A percentile compares a stretch with the other conserved stretches of the same genome.
These are phyloP conservation scores for Russula sp. DNA, from an alignment of 768 basidiomycete genomes.

Conservation along the genomic window DNA sequence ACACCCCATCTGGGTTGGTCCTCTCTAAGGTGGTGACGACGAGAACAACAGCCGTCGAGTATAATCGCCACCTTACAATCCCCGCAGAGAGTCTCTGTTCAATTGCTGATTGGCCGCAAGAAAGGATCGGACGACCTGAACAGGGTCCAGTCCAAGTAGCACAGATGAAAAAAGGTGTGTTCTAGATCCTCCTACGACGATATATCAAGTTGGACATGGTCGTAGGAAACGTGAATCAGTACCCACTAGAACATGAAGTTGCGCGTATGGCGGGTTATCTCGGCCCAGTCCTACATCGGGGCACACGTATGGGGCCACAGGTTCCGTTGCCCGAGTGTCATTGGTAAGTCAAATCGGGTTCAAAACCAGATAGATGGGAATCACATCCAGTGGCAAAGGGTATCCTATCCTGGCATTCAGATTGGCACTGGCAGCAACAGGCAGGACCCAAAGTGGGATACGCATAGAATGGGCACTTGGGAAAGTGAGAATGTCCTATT, in stretches of 20 bases:
- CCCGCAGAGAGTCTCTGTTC: background rate
- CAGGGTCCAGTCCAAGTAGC: background rate
- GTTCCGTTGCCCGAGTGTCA: background rate
- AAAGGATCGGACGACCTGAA: background rate
- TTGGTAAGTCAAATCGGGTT: background rate
- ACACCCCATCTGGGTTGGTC: too few species aligned
- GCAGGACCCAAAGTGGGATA: too few species aligned
- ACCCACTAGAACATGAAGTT: background rate
- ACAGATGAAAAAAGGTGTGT: background rate
- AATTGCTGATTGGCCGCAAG: background rate
- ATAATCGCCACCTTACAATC: background rate
- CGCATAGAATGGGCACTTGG: background rate
- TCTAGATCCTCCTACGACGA: background rate
- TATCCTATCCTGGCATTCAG: background rate
- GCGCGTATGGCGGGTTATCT: background rate
- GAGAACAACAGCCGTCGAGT: background rate
- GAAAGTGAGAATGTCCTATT: background rate
- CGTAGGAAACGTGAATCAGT: background rate
- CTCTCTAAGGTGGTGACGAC: too few species aligned
- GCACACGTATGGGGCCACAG: background rate
- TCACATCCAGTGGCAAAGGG: background rate
- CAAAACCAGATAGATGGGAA: background rate
- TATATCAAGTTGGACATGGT: background rate
- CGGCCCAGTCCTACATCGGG: background rate
- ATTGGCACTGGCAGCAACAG: too few species aligned